Conservation (phyloP, 169 alveolate species). For the Plasmodium gonderi region DNA sequence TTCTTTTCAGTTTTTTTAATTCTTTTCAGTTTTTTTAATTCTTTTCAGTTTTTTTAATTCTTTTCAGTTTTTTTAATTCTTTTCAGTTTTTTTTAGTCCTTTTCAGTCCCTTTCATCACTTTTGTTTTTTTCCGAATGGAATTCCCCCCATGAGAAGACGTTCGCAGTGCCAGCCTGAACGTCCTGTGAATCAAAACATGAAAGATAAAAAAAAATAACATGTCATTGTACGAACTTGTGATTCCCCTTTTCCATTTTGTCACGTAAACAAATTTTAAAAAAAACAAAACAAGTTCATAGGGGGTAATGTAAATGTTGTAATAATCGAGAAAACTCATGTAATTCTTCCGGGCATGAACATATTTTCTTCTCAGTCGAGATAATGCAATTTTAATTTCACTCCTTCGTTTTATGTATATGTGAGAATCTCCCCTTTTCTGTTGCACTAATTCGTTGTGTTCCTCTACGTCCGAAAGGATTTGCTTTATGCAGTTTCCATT, state of each 20-base stretch:
- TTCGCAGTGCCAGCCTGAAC: slow-evolving; percentile 3
- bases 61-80: neutral
- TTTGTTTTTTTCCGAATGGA: neutral
- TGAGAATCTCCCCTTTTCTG: neutral
- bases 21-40: neutral
- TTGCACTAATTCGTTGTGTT: neutral
- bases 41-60: neutral
- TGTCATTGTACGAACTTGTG: slow-evolving; percentile 14
- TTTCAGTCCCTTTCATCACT: neutral
- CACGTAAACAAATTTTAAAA: slow-evolving; percentile 48
- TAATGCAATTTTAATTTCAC: neutral
- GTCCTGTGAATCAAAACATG: slow-evolving; percentile 25
- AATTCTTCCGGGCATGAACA: slow-evolving; percentile 24
- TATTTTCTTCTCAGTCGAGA: slow-evolving; percentile 3
- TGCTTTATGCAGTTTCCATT: neutral
- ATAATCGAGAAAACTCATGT: slow-evolving; percentile 45
- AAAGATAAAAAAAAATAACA: slow-evolving; percentile 53
- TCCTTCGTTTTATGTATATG: slow-evolving; percentile 13
- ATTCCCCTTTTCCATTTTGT: slow-evolving; percentile 24
- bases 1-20: neutral
- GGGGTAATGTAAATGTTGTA: slow-evolving; percentile 51
- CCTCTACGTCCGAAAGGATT: neutral
- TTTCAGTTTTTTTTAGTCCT: neutral
- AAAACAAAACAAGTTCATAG: slow-evolving; percentile 30
- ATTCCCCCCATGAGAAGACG: neutral